These are phyloP conservation scores for Trichosporon inkin DNA, from an alignment of 1,284 basidiomycete genomes.

Conservation along the genomic window DNA sequence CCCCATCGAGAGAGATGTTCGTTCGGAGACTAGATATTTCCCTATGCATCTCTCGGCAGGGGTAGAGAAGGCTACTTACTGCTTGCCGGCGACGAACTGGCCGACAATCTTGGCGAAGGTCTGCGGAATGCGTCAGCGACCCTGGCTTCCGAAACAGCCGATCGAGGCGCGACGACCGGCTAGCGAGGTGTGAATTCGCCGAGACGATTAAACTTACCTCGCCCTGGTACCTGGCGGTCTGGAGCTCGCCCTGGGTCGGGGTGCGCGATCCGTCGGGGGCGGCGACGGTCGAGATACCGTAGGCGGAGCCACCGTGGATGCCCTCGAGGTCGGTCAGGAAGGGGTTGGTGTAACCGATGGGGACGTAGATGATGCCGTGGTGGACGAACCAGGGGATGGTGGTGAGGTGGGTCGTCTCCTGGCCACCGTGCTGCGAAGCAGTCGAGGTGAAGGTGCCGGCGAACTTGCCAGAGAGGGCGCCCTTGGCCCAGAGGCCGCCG, in stretches of 20 bases:
- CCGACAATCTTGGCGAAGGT: constrained; percentile 45
- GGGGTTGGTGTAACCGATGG: constrained; percentile 65
- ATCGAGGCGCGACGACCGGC: too few species aligned
- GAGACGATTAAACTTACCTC: constrained; percentile 30
- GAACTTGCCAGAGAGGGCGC: constrained; percentile 72
- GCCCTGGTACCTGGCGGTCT: constrained; percentile 63
- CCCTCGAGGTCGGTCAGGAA: constrained; percentile 61
- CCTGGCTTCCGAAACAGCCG: neutral
- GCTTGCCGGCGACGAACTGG: constrained; percentile 44
- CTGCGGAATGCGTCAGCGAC: constrained; percentile 21
- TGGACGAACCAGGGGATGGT: constrained; percentile 70
- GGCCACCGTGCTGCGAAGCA: constrained; percentile 50
- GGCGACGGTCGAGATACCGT: constrained; percentile 66
- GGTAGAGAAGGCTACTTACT: constrained; percentile 26
- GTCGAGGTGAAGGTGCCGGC: constrained; percentile 49
- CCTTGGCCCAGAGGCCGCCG: constrained; percentile 65
- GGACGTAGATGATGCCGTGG: constrained; percentile 62
- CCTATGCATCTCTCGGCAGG: constrained; percentile 7
- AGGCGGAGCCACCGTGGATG: constrained; percentile 65
- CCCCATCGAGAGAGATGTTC: neutral
- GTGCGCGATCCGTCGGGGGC: constrained; percentile 59
- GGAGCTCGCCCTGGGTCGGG: constrained; percentile 62
- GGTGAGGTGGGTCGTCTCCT: constrained; percentile 59
- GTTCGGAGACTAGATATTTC: neutral
- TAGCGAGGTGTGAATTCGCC: too few species aligned